These are phyloP conservation scores for Marsdenia floribunda DNA, from an alignment of 257 asterid species.

Conservation along the genomic window DNA sequence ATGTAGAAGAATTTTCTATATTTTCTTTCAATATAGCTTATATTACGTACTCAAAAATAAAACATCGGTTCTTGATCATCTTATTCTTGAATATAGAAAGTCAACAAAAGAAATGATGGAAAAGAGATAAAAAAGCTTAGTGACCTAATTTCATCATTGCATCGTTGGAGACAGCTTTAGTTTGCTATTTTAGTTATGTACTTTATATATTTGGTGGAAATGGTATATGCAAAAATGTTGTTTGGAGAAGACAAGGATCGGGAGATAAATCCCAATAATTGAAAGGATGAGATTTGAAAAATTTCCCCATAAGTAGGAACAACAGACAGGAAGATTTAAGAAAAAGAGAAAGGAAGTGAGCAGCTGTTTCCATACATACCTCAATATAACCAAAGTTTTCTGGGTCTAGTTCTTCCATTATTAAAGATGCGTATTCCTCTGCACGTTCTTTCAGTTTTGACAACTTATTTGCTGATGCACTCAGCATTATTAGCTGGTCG, in stretches of 20 bases:
- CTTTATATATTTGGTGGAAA: neutral
- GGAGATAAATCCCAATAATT: conserved; percentile 15
- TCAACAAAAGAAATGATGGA: neutral
- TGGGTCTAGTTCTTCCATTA: conserved; percentile 95
- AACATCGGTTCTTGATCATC: no score
- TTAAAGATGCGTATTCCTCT: conserved; percentile 59
- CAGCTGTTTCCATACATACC: conserved; percentile 34
- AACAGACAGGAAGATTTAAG: neutral
- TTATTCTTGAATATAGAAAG: no score
- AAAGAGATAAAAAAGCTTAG: neutral
- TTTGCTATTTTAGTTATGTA: neutral
- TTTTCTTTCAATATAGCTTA: no score
- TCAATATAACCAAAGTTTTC: conserved; percentile 79
- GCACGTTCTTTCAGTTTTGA: conserved; percentile 79
- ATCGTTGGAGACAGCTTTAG: neutral
- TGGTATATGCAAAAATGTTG: conserved; percentile 15
- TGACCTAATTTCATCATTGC: neutral
- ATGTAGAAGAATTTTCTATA: no score
- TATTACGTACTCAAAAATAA: no score
- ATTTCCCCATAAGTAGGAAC: neutral
- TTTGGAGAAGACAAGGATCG: conserved; percentile 15
- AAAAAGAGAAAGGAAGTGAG: neutral
- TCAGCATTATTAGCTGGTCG: conserved; percentile 83
- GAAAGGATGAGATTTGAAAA: neutral
- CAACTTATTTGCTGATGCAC: conserved; percentile 92